Base-by-base conservation (phyloP, 108 stramenopile species). In the Asterionellopsis glacialis region DNA sequence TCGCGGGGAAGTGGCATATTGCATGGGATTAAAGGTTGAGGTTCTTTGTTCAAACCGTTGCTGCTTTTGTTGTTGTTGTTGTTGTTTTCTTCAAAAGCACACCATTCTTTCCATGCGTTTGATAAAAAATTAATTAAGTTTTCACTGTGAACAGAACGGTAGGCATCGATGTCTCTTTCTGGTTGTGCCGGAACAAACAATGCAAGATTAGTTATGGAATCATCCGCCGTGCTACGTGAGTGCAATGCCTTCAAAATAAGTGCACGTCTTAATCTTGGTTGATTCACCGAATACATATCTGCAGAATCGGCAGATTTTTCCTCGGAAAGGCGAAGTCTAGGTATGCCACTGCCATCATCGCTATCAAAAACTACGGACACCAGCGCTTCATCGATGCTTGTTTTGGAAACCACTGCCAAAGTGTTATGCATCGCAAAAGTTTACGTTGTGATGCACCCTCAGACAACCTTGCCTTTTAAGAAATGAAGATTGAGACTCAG, bases 231-330 rank as follows among this genome's bases (percentile, higher is more conserved):
- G 21, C 19, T 19, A 9, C 47, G 47, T 48, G 47, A 48, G 16
- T 16, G 12, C 28, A 80, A 47, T 21, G 62, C 66, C 24, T 60
- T 45, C 28, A 87, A 69, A 50, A 91, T 85, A 3, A 74, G 39
- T 18, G 74, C 67, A 9, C 89, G 73, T 19, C 89, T 81, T 15
- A 70, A 53, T 1, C 89, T 78, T 5, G 89, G 83, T 54, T 84
- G 75, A 57, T 90, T 90, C 63, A 80, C 33, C 7, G 33, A 33
- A 33, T 33, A 33, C 33, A 33, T 33, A 33, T 33, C 33, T 33
- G 33, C 33, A 33, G 33, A 33, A 33, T 33, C 33, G 33, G 33
- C 33, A 7, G 5, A 33, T 33, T 7, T 2, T 33, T 33, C 33
- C 7, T 33, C 33, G 33, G 33, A 7, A 5, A 7, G 2, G 33